phyloP scores from a whole-genome alignment of 2,329 filamentous ascomycete species.

The Ceratocystis destructans region DNA sequence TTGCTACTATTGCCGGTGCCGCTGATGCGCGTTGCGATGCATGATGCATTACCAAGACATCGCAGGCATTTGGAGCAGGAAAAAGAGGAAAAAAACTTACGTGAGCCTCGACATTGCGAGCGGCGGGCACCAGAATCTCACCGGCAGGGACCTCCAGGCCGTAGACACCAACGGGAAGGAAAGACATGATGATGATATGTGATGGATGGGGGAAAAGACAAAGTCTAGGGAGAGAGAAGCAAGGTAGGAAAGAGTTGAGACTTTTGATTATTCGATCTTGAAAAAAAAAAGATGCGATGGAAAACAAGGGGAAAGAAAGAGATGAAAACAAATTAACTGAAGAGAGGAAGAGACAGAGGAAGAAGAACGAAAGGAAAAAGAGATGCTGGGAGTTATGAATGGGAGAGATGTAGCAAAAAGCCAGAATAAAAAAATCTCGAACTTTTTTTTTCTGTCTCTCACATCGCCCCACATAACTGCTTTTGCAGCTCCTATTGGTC shows the following conservation, averaged over 20 bases:
- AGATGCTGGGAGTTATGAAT: slow-evolving; percentile 16
- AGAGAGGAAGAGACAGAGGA: slow-evolving; percentile 5
- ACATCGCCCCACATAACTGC: slow-evolving; percentile 16
- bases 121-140: slow-evolving; percentile 65
- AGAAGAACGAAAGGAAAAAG: background rate
- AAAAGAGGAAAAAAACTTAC: slow-evolving; percentile 40
- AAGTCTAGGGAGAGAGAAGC: slow-evolving; percentile 18
- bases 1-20: background rate
- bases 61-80: background rate
- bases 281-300: background rate
- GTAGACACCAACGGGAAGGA: slow-evolving; percentile 65
- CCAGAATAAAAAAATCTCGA: slow-evolving; percentile 15
- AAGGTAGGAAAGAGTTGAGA: background rate
- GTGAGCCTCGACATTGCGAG: slow-evolving; percentile 66
- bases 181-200: slow-evolving; percentile 34
- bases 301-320: background rate
- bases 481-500: slow-evolving; percentile 12
- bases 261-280: background rate
- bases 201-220: slow-evolving; percentile 7
- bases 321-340: too few relatives aligned
- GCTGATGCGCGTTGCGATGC: background rate
- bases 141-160: slow-evolving; percentile 82
- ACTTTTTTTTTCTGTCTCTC: slow-evolving; percentile 20
- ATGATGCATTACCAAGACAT: background rate
- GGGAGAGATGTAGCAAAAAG: slow-evolving; percentile 2